Percentiles rank a stretch among this genome's conserved stretches.
These are phyloP conservation scores for Tuber microsphaerosporum DNA, from an alignment of 495 filamentous ascomycete species.

Conservation along the genomic window DNA sequence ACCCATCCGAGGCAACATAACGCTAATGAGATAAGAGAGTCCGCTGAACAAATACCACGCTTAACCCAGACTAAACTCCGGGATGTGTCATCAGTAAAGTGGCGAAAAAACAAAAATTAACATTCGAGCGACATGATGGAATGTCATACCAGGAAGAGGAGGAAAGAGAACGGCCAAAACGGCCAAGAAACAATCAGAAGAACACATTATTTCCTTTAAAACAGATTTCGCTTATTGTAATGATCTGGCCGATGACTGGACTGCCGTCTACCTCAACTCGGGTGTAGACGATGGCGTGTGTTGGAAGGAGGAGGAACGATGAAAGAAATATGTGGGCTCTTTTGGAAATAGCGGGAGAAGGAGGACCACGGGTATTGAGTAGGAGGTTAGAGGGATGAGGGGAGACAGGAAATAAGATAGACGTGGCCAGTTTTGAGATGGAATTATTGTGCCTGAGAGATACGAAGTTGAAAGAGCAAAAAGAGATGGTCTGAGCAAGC, in stretches of 20 bases:
- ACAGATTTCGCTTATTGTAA: neutral
- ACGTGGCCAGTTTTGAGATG: neutral
- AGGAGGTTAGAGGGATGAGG: neutral
- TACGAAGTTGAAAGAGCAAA: neutral
- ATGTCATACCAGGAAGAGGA: conserved; percentile 71
- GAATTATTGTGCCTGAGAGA: neutral
- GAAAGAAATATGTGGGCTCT: conserved; percentile 9
- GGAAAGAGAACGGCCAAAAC: conserved; percentile 88
- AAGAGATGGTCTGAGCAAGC: neutral
- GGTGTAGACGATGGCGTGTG: neutral
- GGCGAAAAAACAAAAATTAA: conserved; percentile 15
- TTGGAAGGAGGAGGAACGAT: neutral
- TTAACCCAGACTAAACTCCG: conserved; percentile 79
- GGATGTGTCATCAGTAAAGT: conserved; percentile 12
- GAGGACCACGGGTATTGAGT: neutral
- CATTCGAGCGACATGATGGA: conserved; percentile 24
- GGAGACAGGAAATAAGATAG: neutral
- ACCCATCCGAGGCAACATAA: conserved; percentile 79
- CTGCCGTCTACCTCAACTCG: neutral
- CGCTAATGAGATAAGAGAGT: conserved; percentile 90
- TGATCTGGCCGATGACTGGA: neutral
- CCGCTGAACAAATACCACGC: conserved; percentile 82
- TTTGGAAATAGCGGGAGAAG: neutral
- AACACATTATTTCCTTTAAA: conserved; percentile 47
- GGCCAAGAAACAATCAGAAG: conserved; percentile 77